phyloP scores from a whole-genome alignment of 306 rosid genomes.

The Cicer cuneatum region DNA sequence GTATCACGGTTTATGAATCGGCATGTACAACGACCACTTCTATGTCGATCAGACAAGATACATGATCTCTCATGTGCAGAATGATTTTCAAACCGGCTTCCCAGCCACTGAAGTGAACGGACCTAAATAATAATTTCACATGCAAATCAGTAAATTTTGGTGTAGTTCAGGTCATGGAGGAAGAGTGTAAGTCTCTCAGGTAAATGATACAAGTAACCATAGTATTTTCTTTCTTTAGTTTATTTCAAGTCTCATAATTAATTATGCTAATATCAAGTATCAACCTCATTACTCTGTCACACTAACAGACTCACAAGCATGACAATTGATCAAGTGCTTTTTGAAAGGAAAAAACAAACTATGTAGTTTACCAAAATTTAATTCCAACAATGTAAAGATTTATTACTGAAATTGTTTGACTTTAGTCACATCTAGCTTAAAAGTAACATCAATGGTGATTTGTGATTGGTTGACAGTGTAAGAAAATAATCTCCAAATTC shows the following conservation, averaged over 20 bases:
- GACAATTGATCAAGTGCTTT: neutral
- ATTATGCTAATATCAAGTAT: conserved; percentile 18
- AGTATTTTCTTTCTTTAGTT: neutral
- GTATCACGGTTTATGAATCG: conserved; percentile 59
- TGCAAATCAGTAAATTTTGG: conserved; percentile 20
- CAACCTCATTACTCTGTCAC: neutral
- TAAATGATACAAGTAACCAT: neutral
- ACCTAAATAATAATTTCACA: conserved; percentile 58
- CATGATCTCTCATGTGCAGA: conserved; percentile 95
- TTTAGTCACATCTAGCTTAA: too few relatives aligned
- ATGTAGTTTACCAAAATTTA: too few relatives aligned
- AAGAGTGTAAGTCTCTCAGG: neutral
- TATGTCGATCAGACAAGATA: conserved; percentile 85
- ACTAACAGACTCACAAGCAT: neutral
- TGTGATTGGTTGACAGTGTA: too few relatives aligned
- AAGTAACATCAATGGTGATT: too few relatives aligned
- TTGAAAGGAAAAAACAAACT: too few relatives aligned
- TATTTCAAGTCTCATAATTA: neutral
- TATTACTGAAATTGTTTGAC: too few relatives aligned
- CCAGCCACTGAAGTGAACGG: conserved; percentile 94
- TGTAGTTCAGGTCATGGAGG: conserved; percentile 1
- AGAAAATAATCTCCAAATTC: too few relatives aligned
- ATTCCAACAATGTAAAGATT: too few relatives aligned
- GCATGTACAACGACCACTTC: conserved; percentile 89
- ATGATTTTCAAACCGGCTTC: conserved; percentile 84